These are phyloP conservation scores for Aureobasidium sp. DNA, from an alignment of 2,329 filamentous ascomycete species.

Conservation along the genomic window DNA sequence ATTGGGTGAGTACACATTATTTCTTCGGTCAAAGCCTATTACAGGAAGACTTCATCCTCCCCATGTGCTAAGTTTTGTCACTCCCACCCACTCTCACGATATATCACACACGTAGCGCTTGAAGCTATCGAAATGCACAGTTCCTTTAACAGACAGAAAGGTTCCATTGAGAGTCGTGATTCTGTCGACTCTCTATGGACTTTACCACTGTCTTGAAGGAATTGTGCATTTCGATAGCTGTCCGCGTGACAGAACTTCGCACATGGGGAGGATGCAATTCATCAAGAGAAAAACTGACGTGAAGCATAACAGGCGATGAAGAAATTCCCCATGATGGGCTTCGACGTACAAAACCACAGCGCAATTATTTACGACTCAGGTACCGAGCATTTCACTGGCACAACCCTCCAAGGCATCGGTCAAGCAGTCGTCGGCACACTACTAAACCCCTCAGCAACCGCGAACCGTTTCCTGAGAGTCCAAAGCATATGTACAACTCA, in stretches of 20 bases:
- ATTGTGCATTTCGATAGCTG: too few species aligned
- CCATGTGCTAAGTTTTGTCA: too few species aligned
- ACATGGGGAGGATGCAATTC: too few species aligned
- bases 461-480: slow-evolving; percentile 50
- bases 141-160: too few species aligned
- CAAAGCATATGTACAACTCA: slow-evolving; percentile 46
- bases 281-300: neutral
- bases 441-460: slow-evolving; percentile 39
- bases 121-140: too few species aligned
- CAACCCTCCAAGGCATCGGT: slow-evolving; percentile 44
- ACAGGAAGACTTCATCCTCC: too few species aligned
- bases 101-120: too few species aligned
- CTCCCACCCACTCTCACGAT: too few species aligned
- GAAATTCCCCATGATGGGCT: slow-evolving; percentile 54
- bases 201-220: neutral
- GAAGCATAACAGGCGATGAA: slow-evolving; percentile 38
- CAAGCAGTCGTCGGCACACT: slow-evolving; percentile 42
- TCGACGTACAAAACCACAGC: slow-evolving; percentile 40
- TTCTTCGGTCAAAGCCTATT: too few species aligned
- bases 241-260: too few species aligned
- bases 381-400: slow-evolving; percentile 40
- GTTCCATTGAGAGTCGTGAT: too few species aligned
- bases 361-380: slow-evolving; percentile 49
- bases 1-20: slow-evolving; percentile 11
- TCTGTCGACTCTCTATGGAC: too few species aligned